These are phyloP conservation scores for Cenococcum geophilum DNA, from an alignment of 495 filamentous ascomycete genomes.

Conservation along the genomic window DNA sequence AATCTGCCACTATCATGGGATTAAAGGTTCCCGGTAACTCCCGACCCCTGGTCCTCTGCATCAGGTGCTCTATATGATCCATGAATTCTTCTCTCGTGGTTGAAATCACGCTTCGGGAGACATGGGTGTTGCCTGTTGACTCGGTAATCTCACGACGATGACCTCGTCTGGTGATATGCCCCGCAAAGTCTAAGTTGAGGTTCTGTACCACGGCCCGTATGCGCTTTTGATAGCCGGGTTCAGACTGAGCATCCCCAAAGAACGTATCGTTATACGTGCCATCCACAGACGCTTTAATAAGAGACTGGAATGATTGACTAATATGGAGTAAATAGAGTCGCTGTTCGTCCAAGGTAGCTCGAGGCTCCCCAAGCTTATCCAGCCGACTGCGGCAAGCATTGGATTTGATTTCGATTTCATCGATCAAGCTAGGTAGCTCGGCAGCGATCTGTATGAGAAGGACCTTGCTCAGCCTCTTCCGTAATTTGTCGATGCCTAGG, in stretches of 20 bases:
- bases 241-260: not conserved
- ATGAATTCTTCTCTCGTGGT: slow-evolving; percentile 5
- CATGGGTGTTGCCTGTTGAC: not conserved
- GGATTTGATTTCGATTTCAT: slow-evolving; percentile 7
- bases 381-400: slow-evolving; percentile 1
- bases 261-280: slow-evolving; percentile 1
- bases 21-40: not conserved
- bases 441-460: slow-evolving; percentile 4
- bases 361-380: slow-evolving; percentile 1
- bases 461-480: slow-evolving; percentile 1
- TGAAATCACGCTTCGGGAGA: not conserved
- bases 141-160: not conserved
- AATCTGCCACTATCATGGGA: slow-evolving; percentile 1
- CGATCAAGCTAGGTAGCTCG: not conserved
- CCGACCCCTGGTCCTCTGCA: not conserved
- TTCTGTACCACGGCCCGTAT: slow-evolving; percentile 1
- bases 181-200: not conserved
- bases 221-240: not conserved
- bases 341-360: slow-evolving; percentile 2
- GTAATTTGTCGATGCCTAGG: not conserved
- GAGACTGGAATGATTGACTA: not conserved
- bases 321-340: slow-evolving; percentile 3
- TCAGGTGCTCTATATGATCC: slow-evolving; percentile 2
- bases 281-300: slow-evolving; percentile 1
- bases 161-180: not conserved